Evolutionary conservation across 768 basidiomycete species (phyloP), one percentile per base, ranked within the genome.

Genomic region (Coprinopsis sp.): DNA sequence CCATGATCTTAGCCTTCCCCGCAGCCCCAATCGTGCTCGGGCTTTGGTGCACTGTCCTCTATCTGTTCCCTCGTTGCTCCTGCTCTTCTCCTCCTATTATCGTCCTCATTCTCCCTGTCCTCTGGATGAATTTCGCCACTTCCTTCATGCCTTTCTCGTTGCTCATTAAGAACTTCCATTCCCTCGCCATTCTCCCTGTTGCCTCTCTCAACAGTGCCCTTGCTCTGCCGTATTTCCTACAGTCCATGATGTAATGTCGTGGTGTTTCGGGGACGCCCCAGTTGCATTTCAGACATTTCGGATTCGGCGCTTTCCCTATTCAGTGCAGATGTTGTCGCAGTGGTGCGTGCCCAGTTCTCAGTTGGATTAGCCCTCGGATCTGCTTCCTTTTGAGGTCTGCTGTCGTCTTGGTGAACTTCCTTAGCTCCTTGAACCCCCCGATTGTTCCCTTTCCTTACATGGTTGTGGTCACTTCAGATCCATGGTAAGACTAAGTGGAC

Each of bases 301-400:
- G 38, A 3, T 27, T 12, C 12, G 33, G 37, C 4, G 22, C 47
- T 41, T 41, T 48, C 19, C 39, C 39, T 41, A 48, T 41, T 8
- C 31, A 28, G 19, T 40, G 30, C 4, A 48, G 39, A 30, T 48
- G 22, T 24, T 30, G 25, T 33, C 22, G 27, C 13, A 48, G 31
- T 2, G 47, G 38, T 1, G 23, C 31, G 19, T 48, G 47, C 11
- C 38, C 37, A 24, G 39, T 48, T 23, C 47, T 18, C 4, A 48
- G 27, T 46, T 53, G 30, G 30, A 31, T n/a, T n/a, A 31, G 30
- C 10, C 8, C 8, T 8, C 30, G 8, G 8, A 31, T n/a, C 8
- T 31, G 30, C 30, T 31, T 31, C 30, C 30, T 31, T n/a, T 8
- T 31, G n/a, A 31, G 30, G 30, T 31, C 10, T n/a, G 10, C 30